Evolutionary conservation across 2,329 filamentous ascomycete species (phyloP).

Genomic region (Penicillium griseofulvum): DNA sequence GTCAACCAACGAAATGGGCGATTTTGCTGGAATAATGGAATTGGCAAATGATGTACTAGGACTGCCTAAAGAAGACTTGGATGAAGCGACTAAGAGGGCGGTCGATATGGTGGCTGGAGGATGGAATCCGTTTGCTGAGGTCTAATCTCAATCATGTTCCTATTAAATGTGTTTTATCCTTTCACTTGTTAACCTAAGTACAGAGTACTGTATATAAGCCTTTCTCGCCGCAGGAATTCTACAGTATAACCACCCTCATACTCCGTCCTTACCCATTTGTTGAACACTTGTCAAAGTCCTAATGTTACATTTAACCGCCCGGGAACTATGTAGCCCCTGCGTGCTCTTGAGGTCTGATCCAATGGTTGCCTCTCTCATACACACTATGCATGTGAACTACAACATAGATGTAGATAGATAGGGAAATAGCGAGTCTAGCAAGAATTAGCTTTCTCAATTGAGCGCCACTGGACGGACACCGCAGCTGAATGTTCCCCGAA

Average conservation of each 20-base stretch:
- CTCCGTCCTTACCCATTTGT: too few species aligned
- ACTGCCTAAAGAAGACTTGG: slow-evolving; percentile 12
- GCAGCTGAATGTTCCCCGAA: too few species aligned
- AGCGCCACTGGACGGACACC: too few species aligned
- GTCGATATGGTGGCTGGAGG: slow-evolving; percentile 15
- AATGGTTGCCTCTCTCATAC: too few species aligned
- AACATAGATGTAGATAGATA: too few species aligned
- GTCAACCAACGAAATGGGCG: not conserved
- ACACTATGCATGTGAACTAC: too few species aligned
- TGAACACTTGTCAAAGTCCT: too few species aligned
- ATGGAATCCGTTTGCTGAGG: slow-evolving; percentile 13
- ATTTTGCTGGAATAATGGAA: slow-evolving; percentile 8
- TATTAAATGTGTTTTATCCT: not conserved
- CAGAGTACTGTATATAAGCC: not conserved
- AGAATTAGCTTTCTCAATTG: too few species aligned
- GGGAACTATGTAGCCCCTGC: too few species aligned
- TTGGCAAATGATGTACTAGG: slow-evolving; percentile 8
- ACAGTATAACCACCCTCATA: not conserved
- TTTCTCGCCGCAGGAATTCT: not conserved
- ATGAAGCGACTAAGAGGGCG: slow-evolving; percentile 15
- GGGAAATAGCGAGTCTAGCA: too few species aligned
- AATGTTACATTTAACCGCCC: too few species aligned
- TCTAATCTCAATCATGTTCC: not conserved
- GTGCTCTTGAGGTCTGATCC: too few species aligned
- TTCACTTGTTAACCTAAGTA: not conserved